These are phyloP conservation scores for Calonectria pteridis DNA, from an alignment of 2,329 filamentous ascomycete genomes.

Conservation along the genomic window DNA sequence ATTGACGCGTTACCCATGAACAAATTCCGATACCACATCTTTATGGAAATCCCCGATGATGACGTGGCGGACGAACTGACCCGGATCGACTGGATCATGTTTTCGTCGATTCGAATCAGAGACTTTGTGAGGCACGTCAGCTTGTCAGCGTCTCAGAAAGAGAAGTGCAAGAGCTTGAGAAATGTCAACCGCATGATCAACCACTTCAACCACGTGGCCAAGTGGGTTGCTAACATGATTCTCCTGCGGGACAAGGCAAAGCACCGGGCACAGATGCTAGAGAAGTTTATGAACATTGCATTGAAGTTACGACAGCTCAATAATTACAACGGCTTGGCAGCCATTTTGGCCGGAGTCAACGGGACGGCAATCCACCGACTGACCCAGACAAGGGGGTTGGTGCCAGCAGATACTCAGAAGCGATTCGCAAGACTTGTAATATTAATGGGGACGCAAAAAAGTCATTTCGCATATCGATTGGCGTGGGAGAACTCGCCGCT, in stretches of 20 bases:
- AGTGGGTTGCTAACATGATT: slow-evolving; percentile 86
- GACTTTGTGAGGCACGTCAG: slow-evolving; percentile 94
- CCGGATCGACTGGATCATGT: slow-evolving; percentile 98
- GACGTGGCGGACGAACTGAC: slow-evolving; percentile 92
- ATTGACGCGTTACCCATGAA: slow-evolving; percentile 77
- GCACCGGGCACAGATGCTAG: slow-evolving; percentile 89
- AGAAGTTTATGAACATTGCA: slow-evolving; percentile 96
- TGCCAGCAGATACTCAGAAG: slow-evolving; percentile 79
- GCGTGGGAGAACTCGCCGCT: slow-evolving; percentile 96
- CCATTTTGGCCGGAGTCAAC: slow-evolving; percentile 92
- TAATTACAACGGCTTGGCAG: slow-evolving; percentile 97
- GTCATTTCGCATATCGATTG: slow-evolving; percentile 93
- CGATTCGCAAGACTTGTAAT: slow-evolving; percentile 90
- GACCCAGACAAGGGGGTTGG: slow-evolving; percentile 80
- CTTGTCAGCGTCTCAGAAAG: slow-evolving; percentile 76
- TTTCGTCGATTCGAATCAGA: slow-evolving; percentile 91
- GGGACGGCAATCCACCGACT: slow-evolving; percentile 88
- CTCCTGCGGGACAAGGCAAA: slow-evolving; percentile 95
- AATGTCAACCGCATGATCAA: slow-evolving; percentile 96
- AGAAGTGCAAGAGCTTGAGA: slow-evolving; percentile 80
- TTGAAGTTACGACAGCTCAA: slow-evolving; percentile 88
- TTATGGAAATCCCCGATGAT: slow-evolving; percentile 89
- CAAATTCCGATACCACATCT: slow-evolving; percentile 89
- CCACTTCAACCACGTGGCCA: slow-evolving; percentile 89
- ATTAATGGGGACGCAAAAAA: slow-evolving; percentile 93